Evolutionary conservation across 805 yeast species (phyloP), one percentile per base, ranked within the genome.

Genomic region (Zygosaccharomyces gambellarensis): DNA sequence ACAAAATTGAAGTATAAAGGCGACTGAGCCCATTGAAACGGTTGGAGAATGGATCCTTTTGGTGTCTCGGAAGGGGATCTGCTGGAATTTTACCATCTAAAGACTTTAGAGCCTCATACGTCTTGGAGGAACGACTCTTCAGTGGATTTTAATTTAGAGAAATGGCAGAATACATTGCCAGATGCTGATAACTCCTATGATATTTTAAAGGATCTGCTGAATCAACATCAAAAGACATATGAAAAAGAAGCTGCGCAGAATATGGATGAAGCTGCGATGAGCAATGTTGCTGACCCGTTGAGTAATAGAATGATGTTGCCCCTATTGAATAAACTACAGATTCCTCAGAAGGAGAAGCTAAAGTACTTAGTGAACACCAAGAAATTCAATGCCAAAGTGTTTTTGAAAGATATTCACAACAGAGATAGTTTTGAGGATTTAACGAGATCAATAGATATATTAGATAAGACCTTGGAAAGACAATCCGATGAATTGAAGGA

Each of bases 281-380:
- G 57, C 47, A 74, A 71, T 43, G 77, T 76, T 29, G 59, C 65
- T 4, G 89, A 83, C 56, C 87, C 88, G 1, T 64, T 83, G 50
- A 83, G 82, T 4, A 71, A 74, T n/a, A 69, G 67, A 29, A 48
- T 45, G 27, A 61, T 61, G 57, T 10, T 53, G 22, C 72, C 78
- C 3, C 69, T 81, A 7, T 58, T 74, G 41, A 71, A 76, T 39
- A 67, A 68, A 36, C 72, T 71, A 21, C 58, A 72, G 17, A 67
- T 74, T 39, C 69, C 71, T 27, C 71, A 66, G 47, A 59, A 51
- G 7, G 66, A 69, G 23, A 71, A 77, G 46, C 61, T 77, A 31
- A 69, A 77, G 55, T 77, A 73, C 63, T 66, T 82, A 51, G 74
- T 81, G 44, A 79, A 80, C 42, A 78, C 82, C 14, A 79, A 82